These are phyloP conservation scores for Pichia terricola DNA, from an alignment of 1,139 yeast species.

Conservation along the genomic window DNA sequence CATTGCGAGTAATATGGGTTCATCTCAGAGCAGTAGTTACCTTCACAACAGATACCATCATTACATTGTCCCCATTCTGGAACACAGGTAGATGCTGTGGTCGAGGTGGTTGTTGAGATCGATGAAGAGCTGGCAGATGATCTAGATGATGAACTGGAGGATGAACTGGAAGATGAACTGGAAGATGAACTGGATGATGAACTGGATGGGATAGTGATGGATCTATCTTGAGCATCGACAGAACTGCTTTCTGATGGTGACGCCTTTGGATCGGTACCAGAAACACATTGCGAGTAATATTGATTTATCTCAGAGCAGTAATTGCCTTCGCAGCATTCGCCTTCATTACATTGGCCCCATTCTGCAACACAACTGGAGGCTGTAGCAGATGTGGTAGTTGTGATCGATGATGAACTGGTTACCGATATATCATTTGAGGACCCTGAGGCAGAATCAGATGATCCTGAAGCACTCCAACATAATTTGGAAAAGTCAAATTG, in stretches of 20 bases:
- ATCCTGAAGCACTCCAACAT: constrained; percentile 18
- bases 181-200: neutral
- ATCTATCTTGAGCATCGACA: too few species aligned
- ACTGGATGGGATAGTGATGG: too few species aligned
- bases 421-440: neutral
- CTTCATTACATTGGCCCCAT: neutral
- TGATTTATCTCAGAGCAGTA: neutral
- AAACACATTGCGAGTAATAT: constrained; percentile 3
- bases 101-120: too few species aligned
- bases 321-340: constrained; percentile 3
- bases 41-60: constrained; percentile 1
- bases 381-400: neutral
- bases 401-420: neutral
- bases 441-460: neutral
- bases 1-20: constrained; percentile 3
- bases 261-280: neutral
- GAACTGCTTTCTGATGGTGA: neutral
- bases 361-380: constrained; percentile 2
- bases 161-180: neutral
- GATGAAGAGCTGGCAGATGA: too few species aligned
- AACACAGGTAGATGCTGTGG: neutral
- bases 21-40: neutral
- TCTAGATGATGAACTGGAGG: neutral
- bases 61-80: neutral
- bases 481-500: constrained; percentile 19